A percentile compares a stretch with the other conserved stretches of the same genome.
Conservation (phyloP, 1,139 yeast genomes). For the Diutina mesorugosa region DNA sequence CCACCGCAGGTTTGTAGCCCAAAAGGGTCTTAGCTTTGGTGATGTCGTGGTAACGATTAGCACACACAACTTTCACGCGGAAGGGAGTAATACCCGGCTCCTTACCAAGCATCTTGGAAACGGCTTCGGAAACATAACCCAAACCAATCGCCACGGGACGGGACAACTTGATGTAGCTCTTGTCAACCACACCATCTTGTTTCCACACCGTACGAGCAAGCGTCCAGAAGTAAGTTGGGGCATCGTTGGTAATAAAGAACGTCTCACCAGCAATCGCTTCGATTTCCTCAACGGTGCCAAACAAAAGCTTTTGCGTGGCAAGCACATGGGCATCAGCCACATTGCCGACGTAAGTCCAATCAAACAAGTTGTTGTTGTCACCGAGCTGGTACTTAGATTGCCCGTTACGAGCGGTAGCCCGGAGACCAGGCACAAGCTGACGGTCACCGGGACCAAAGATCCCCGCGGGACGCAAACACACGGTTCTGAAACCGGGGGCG, state of each 20-base stretch:
- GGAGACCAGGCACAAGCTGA: constrained; percentile 86
- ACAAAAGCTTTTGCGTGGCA: constrained; percentile 66
- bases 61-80: constrained; percentile 86
- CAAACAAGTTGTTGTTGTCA: constrained; percentile 84
- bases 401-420: constrained; percentile 71
- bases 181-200: constrained; percentile 79
- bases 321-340: constrained; percentile 94
- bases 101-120: constrained; percentile 57
- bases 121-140: constrained; percentile 69
- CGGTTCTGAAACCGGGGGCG: constrained; percentile 41
- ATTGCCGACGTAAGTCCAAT: constrained; percentile 98
- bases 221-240: constrained; percentile 96
- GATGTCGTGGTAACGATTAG: constrained; percentile 90
- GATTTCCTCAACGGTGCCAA: constrained; percentile 13
- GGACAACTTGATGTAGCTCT: constrained; percentile 52
- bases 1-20: constrained; percentile 74
- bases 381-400: constrained; percentile 92
- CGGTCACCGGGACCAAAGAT: constrained; percentile 98
- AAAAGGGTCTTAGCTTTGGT: constrained; percentile 68
- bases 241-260: constrained; percentile 84
- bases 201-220: constrained; percentile 96
- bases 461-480: constrained; percentile 93
- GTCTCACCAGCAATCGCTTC: constrained; percentile 67
- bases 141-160: constrained; percentile 64
- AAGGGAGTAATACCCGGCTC: constrained; percentile 96